phyloP scores from a whole-genome alignment of 768 basidiomycete species.

The Lactarius psammicola region DNA sequence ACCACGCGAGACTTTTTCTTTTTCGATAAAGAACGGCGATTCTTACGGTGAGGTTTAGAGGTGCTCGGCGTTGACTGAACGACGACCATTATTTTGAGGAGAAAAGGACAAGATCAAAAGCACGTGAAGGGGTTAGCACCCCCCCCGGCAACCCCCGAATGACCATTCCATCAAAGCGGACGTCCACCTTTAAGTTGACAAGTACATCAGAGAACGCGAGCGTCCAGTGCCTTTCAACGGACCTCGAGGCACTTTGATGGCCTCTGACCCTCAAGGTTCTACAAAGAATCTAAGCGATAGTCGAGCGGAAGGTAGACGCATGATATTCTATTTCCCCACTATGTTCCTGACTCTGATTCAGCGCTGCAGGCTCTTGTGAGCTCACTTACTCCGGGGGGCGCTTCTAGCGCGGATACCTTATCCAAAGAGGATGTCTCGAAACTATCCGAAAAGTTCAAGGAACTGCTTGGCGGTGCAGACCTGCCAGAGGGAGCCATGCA shows the following conservation, averaged over 20 bases:
- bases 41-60: slow-evolving; percentile 33
- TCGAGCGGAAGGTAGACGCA: slow-evolving; percentile 19
- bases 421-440: slow-evolving; percentile 50
- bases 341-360: slow-evolving; percentile 28
- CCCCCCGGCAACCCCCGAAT: slow-evolving; percentile 12
- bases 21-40: slow-evolving; percentile 48
- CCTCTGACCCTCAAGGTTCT: slow-evolving; percentile 6
- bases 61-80: slow-evolving; percentile 38
- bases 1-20: slow-evolving; percentile 41
- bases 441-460: slow-evolving; percentile 58
- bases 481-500: slow-evolving; percentile 32
- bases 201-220: neutral
- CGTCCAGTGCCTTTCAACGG: neutral
- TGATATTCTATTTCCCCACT: neutral
- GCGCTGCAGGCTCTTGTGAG: slow-evolving; percentile 42
- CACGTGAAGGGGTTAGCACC: neutral
- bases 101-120: neutral
- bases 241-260: slow-evolving; percentile 9
- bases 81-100: slow-evolving; percentile 40
- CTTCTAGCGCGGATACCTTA: slow-evolving; percentile 32
- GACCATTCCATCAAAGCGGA: too few relatives aligned
- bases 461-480: slow-evolving; percentile 50
- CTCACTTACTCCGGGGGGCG: slow-evolving; percentile 36
- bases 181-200: too few relatives aligned
- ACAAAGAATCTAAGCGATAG: slow-evolving; percentile 11